Conservation (phyloP, 768 basidiomycete species). For the Hirschioporus abietinus region DNA sequence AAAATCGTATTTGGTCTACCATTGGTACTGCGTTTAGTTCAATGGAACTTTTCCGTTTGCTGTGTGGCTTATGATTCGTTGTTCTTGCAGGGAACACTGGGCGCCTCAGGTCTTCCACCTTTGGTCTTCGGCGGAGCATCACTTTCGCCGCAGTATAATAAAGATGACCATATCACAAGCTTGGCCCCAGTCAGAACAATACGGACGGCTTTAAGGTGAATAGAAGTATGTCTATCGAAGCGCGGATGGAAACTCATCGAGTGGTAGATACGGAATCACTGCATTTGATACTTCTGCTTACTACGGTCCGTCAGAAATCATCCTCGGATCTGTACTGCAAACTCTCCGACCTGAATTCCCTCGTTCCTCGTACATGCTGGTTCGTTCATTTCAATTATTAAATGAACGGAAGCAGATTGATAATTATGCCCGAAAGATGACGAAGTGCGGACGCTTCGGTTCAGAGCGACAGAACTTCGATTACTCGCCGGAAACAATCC, state of each 20-base stretch:
- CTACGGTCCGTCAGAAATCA: conserved; percentile 76
- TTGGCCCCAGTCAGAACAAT: conserved; percentile 58
- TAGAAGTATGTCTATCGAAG: not conserved
- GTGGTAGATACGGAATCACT: conserved; percentile 67
- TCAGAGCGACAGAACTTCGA: conserved; percentile 50
- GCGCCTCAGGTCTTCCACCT: conserved; percentile 32
- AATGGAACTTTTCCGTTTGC: not conserved
- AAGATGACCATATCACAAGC: conserved; percentile 50
- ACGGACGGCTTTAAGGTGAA: conserved; percentile 70
- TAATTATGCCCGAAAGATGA: conserved; percentile 46
- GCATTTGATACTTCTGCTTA: conserved; percentile 81
- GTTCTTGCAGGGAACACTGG: conserved; percentile 26
- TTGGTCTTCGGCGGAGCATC: conserved; percentile 71
- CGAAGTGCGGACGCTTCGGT: conserved; percentile 83
- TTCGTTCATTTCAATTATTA: conserved; percentile 26
- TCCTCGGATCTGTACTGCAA: conserved; percentile 62
- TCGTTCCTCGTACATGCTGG: conserved; percentile 71
- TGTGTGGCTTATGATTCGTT: conserved; percentile 1
- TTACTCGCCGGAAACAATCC: conserved; percentile 63
- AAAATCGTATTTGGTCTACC: conserved; percentile 26
- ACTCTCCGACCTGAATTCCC: conserved; percentile 65
- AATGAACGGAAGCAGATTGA: conserved; percentile 1
- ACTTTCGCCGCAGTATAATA: conserved; percentile 64
- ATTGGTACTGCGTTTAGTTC: conserved; percentile 26
- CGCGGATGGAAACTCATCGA: not conserved